phyloP scores from a whole-genome alignment of 169 alveolate genomes.

The Neospora caninum region DNA sequence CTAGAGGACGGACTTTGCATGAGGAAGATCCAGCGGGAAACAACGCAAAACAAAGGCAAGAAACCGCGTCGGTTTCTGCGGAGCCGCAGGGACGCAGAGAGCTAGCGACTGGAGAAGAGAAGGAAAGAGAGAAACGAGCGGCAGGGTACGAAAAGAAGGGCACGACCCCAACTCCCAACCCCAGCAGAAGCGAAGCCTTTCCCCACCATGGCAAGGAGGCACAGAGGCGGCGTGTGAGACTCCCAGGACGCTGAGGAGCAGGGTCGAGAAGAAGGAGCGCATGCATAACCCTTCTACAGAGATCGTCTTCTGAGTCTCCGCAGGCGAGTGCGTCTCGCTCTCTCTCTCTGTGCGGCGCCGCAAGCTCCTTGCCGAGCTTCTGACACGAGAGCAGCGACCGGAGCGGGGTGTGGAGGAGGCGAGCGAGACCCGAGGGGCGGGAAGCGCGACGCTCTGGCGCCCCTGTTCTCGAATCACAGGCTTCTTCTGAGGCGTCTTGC shows the following conservation, averaged over 20 bases:
- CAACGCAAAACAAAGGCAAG: not conserved
- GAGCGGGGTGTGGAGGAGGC: not conserved
- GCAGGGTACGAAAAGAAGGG: no score
- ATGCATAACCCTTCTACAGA: not conserved
- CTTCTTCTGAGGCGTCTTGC: not conserved
- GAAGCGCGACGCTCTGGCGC: not conserved
- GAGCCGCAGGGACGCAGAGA: no score
- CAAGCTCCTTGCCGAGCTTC: not conserved
- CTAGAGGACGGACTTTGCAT: no score
- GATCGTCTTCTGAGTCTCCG: not conserved
- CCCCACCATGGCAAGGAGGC: slow-evolving; percentile 3
- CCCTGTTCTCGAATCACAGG: not conserved
- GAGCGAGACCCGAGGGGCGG: not conserved
- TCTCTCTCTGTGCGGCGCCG: no score
- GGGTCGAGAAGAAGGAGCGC: slow-evolving; percentile 25
- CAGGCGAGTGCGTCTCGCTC: no score
- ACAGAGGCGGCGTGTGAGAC: not conserved
- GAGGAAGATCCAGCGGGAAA: no score
- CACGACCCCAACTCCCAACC: no score
- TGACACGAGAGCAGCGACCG: not conserved
- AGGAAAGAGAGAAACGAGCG: no score
- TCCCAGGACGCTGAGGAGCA: not conserved
- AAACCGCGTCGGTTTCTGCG: not conserved
- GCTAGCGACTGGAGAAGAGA: no score
- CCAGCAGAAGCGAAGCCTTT: no score